These are phyloP conservation scores for Cercospora sojina DNA, from an alignment of 2,329 filamentous ascomycete species.

Conservation along the genomic window DNA sequence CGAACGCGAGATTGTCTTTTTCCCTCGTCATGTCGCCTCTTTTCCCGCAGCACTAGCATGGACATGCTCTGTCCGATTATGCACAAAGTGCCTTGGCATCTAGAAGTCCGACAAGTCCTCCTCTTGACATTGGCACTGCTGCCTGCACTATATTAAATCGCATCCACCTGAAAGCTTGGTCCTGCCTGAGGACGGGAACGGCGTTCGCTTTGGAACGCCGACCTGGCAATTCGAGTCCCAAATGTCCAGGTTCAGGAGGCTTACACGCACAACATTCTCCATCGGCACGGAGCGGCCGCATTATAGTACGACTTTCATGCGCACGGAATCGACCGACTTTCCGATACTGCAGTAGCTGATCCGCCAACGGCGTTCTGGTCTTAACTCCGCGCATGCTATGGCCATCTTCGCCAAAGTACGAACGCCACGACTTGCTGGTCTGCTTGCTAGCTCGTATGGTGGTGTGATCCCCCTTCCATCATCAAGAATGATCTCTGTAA, in stretches of 20 bases:
- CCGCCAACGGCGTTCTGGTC: not conserved
- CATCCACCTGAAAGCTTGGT: not conserved
- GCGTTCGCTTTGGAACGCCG: not conserved
- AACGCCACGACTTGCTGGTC: not conserved
- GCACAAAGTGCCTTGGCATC: too few relatives aligned
- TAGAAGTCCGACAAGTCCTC: too few relatives aligned
- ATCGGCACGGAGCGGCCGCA: not conserved
- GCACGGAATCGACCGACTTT: slow-evolving; percentile 7
- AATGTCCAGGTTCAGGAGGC: not conserved
- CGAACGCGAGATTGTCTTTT: not conserved
- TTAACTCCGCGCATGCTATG: not conserved
- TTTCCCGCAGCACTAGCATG: not conserved
- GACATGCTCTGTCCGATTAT: too few relatives aligned
- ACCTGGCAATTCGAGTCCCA: not conserved
- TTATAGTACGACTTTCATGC: not conserved
- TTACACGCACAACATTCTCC: not conserved
- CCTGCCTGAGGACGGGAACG: not conserved
- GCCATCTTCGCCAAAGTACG: not conserved
- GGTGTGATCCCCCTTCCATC: not conserved
- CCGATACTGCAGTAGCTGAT: slow-evolving; percentile 5
- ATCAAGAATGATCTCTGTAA: not conserved
- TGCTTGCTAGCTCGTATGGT: not conserved
- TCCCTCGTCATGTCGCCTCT: not conserved
- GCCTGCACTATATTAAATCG: not conserved
- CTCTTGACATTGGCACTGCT: not conserved